phyloP scores from a whole-genome alignment of 495 filamentous ascomycete genomes.

The Penicillium odoratum region DNA sequence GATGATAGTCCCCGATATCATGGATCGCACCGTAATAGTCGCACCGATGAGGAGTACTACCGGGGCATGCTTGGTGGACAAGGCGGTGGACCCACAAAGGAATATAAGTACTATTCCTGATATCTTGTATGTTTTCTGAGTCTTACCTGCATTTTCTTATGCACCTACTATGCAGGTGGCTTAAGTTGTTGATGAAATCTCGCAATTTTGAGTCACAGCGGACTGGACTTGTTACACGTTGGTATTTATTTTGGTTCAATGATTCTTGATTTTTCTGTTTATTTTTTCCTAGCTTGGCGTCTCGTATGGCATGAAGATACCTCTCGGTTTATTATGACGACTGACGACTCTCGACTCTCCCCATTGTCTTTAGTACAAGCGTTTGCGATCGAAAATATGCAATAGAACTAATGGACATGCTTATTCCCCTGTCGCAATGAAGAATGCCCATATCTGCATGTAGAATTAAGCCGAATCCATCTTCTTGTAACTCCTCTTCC shows the following conservation, averaged over 20 bases:
- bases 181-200: neutral
- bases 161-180: neutral
- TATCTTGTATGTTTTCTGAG: conserved; percentile 30
- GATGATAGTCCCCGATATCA: conserved; percentile 35
- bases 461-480: too few relatives aligned
- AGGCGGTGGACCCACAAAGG: conserved; percentile 26
- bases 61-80: conserved; percentile 39
- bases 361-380: conserved; percentile 3
- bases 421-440: neutral
- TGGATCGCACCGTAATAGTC: conserved; percentile 22
- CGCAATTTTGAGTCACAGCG: neutral
- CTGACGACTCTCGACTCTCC: conserved; percentile 24
- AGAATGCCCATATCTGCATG: neutral
- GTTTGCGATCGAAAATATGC: conserved; percentile 1
- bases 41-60: conserved; percentile 43
- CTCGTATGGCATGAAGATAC: conserved; percentile 27
- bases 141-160: conserved; percentile 9
- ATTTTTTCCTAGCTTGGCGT: conserved; percentile 20
- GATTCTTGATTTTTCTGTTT: conserved; percentile 11
- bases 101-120: conserved; percentile 25
- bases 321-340: conserved; percentile 20
- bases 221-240: too few relatives aligned
- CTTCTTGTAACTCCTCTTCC: neutral
- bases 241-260: conserved; percentile 3
- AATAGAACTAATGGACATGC: neutral